Evolutionary conservation across 163 green algal species (phyloP).

Genomic region (Chloromonas sp.): DNA sequence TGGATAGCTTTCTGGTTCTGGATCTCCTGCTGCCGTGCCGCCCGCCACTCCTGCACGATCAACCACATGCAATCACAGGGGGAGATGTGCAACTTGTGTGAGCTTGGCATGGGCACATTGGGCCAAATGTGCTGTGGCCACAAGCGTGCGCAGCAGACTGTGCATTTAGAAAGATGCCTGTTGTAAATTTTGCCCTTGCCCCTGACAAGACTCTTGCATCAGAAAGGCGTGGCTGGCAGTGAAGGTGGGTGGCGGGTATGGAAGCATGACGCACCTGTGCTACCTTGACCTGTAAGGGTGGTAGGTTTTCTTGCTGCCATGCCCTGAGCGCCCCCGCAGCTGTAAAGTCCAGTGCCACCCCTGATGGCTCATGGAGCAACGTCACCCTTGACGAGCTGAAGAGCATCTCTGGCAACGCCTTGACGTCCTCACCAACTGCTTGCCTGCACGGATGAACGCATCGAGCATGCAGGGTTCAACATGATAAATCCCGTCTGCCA

Average conservation of each 20-base stretch:
- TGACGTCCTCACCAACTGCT: neutral
- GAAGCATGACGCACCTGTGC: constrained; percentile 29
- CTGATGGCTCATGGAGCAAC: constrained; percentile 62
- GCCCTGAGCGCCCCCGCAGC: constrained; percentile 66
- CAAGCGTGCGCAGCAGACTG: too few relatives aligned
- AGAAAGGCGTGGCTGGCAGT: neutral
- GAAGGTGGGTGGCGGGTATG: too few relatives aligned
- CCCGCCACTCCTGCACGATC: constrained; percentile 50
- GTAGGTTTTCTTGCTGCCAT: constrained; percentile 48
- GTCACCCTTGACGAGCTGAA: constrained; percentile 68
- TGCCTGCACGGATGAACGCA: neutral
- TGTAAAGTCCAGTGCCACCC: constrained; percentile 60
- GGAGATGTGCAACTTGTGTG: neutral
- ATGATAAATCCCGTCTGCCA: too few relatives aligned
- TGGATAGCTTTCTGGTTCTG: constrained; percentile 49
- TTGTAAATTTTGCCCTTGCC: too few relatives aligned
- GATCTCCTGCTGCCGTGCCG: constrained; percentile 57
- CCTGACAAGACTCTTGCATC: neutral
- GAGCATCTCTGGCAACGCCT: constrained; percentile 77
- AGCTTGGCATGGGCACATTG: neutral
- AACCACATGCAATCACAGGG: neutral
- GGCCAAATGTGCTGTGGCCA: neutral
- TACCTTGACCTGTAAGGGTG: constrained; percentile 54
- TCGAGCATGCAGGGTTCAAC: too few relatives aligned
- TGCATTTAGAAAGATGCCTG: too few relatives aligned